Evolutionary conservation across 2,329 filamentous ascomycete species (phyloP).

Genomic region (Penicillium brasilianum): DNA sequence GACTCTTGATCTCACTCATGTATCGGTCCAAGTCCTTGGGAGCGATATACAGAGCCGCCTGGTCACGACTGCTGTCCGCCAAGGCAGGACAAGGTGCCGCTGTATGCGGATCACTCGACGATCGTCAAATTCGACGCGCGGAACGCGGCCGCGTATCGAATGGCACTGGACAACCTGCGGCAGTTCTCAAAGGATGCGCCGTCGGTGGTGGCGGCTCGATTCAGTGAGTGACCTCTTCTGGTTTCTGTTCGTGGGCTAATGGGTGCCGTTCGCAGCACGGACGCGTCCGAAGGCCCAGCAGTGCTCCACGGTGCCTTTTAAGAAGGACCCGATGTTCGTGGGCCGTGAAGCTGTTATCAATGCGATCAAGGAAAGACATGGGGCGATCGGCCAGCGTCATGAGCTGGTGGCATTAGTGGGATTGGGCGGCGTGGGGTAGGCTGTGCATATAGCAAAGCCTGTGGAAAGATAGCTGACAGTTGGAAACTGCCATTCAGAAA

Average conservation of each 20-base stretch:
- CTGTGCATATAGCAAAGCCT: too few species aligned
- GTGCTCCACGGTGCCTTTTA: constrained; percentile 20
- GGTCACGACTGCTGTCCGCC: too few species aligned
- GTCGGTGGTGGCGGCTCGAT: not conserved
- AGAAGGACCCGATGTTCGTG: constrained; percentile 21
- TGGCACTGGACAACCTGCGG: too few species aligned
- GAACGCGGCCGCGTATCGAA: too few species aligned
- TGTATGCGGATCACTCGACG: too few species aligned
- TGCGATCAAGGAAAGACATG: constrained; percentile 17
- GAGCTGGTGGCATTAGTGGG: constrained; percentile 19
- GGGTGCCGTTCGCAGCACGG: not conserved
- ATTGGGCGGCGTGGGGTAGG: constrained; percentile 1
- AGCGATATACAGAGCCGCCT: too few species aligned
- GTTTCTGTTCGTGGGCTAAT: not conserved
- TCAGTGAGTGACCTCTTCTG: not conserved
- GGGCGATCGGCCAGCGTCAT: constrained; percentile 1
- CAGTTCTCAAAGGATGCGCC: too few species aligned
- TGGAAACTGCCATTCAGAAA: constrained; percentile 33
- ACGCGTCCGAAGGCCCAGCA: constrained; percentile 11
- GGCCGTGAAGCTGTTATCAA: constrained; percentile 16
- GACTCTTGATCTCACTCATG: too few species aligned
- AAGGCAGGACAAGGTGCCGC: too few species aligned
- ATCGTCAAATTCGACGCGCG: too few species aligned
- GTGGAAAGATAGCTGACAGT: too few species aligned
- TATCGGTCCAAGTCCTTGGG: too few species aligned